Conservation (phyloP, 2,329 filamentous ascomycete species). For the Nigrospora oryzae region DNA sequence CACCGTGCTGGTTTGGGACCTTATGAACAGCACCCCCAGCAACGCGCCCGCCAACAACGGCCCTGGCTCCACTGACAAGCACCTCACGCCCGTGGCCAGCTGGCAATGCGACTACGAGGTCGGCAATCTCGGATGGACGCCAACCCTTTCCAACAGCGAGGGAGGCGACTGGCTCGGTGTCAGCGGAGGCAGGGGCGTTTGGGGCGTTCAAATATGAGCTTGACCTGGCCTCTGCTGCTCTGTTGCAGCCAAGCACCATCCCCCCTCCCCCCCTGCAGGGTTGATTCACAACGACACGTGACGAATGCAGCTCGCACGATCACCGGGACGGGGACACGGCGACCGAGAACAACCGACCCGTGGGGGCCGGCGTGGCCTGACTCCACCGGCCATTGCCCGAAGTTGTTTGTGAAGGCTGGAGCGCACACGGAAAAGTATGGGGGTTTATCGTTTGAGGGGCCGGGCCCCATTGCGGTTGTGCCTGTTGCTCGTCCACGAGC, state of each 20-base stretch:
- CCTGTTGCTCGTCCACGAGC: too few relatives aligned
- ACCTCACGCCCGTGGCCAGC: slow-evolving; percentile 60
- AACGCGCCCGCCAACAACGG: slow-evolving; percentile 40
- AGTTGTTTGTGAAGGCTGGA: too few relatives aligned
- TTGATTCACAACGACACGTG: too few relatives aligned
- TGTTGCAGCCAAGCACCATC: too few relatives aligned
- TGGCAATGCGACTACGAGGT: slow-evolving; percentile 88
- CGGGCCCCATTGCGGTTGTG: not conserved
- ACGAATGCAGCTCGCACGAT: too few relatives aligned
- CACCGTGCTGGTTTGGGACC: slow-evolving; percentile 87
- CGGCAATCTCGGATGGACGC: slow-evolving; percentile 78
- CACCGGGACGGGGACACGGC: too few relatives aligned
- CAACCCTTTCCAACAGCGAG: slow-evolving; percentile 58
- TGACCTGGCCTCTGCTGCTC: too few relatives aligned
- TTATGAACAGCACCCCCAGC: slow-evolving; percentile 57
- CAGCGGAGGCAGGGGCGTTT: slow-evolving; percentile 70
- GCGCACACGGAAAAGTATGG: too few relatives aligned
- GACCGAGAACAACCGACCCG: too few relatives aligned
- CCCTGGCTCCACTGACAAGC: slow-evolving; percentile 42
- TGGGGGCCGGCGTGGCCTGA: too few relatives aligned
- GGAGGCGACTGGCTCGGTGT: slow-evolving; percentile 79
- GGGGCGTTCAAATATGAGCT: slow-evolving; percentile 51
- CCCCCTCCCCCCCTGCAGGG: too few relatives aligned
- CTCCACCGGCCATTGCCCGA: too few relatives aligned
- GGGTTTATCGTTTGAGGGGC: not conserved